phyloP scores from a whole-genome alignment of 2,329 filamentous ascomycete genomes.

The Fonsecaea multimorphosa region DNA sequence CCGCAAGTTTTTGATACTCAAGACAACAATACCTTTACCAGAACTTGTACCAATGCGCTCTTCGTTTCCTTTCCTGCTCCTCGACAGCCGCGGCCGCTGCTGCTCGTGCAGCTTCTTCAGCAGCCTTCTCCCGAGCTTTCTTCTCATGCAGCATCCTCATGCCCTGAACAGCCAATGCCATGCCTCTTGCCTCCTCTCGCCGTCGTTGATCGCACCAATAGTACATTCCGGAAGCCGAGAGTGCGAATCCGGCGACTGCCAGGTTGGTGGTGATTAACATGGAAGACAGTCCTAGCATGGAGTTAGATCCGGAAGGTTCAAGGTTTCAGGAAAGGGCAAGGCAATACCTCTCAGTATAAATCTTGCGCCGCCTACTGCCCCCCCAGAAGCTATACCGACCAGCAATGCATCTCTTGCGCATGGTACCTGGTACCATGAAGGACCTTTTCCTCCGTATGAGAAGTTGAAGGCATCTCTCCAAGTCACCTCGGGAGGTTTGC shows the following conservation, averaged over 20 bases:
- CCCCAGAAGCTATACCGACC: slow-evolving; percentile 80
- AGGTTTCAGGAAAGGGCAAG: slow-evolving; percentile 38
- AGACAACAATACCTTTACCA: slow-evolving; percentile 46
- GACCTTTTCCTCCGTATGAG: slow-evolving; percentile 70
- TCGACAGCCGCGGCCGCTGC: slow-evolving; percentile 47
- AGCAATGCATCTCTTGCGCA: slow-evolving; percentile 84
- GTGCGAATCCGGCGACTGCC: slow-evolving; percentile 78
- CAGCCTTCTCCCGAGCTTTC: slow-evolving; percentile 59
- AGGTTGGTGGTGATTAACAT: slow-evolving; percentile 66
- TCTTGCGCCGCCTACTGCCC: slow-evolving; percentile 74
- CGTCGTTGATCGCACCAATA: slow-evolving; percentile 83
- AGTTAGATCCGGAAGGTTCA: slow-evolving; percentile 18
- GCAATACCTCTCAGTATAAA: slow-evolving; percentile 74
- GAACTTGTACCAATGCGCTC: slow-evolving; percentile 55
- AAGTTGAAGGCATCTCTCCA: slow-evolving; percentile 54
- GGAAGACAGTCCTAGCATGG: slow-evolving; percentile 21
- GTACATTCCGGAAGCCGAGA: slow-evolving; percentile 73
- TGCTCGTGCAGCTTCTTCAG: slow-evolving; percentile 46
- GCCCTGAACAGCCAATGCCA: slow-evolving; percentile 84
- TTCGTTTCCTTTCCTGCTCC: slow-evolving; percentile 49
- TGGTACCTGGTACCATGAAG: slow-evolving; percentile 75
- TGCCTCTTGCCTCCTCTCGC: slow-evolving; percentile 76
- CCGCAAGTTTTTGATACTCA: slow-evolving; percentile 33
- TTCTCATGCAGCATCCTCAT: slow-evolving; percentile 75
- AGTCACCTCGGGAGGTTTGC: slow-evolving; percentile 51